Percentiles rank a stretch among this genome's conserved stretches.
Evolutionary conservation across 2,329 filamentous ascomycete genomes (phyloP).

Genomic region (Venturia aucupariae): DNA sequence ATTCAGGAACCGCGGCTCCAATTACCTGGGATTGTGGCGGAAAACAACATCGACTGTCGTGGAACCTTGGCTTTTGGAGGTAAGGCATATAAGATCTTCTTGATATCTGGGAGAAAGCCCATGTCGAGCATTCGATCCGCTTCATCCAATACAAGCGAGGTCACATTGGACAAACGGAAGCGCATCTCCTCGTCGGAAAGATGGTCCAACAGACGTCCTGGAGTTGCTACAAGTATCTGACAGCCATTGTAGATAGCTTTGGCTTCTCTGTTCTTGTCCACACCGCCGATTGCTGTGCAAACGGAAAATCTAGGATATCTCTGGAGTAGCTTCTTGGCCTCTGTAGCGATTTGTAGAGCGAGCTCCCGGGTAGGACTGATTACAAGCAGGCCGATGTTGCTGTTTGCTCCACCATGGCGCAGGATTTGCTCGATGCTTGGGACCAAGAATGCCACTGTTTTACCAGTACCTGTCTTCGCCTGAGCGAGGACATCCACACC

Average conservation of each 20-base stretch:
- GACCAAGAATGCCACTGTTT: slow-evolving; percentile 41
- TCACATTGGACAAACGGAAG: slow-evolving; percentile 65
- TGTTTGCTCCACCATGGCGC: slow-evolving; percentile 20
- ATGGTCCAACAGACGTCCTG: slow-evolving; percentile 91
- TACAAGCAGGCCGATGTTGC: slow-evolving; percentile 37
- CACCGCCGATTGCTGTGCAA: slow-evolving; percentile 37
- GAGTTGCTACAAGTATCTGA: slow-evolving; percentile 83
- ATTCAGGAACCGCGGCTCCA: slow-evolving; percentile 56
- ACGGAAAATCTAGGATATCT: slow-evolving; percentile 30
- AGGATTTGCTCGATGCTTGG: slow-evolving; percentile 39
- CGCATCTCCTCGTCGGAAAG: slow-evolving; percentile 74
- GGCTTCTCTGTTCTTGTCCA: slow-evolving; percentile 35
- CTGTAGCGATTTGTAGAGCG: slow-evolving; percentile 44
- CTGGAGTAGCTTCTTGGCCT: slow-evolving; percentile 34
- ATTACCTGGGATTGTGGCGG: slow-evolving; percentile 85
- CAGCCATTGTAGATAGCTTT: slow-evolving; percentile 60
- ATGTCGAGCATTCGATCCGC: slow-evolving; percentile 98
- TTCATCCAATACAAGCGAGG: slow-evolving; percentile 78
- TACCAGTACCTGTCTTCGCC: slow-evolving; percentile 42
- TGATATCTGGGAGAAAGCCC: slow-evolving; percentile 94
- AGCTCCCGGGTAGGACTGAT: slow-evolving; percentile 55
- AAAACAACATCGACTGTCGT: slow-evolving; percentile 97
- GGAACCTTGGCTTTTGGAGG: slow-evolving; percentile 51
- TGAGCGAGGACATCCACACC: slow-evolving; percentile 30
- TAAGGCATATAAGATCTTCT: slow-evolving; percentile 70